phyloP scores from a whole-genome alignment of 441 rosid species.

The Croton setiger region DNA sequence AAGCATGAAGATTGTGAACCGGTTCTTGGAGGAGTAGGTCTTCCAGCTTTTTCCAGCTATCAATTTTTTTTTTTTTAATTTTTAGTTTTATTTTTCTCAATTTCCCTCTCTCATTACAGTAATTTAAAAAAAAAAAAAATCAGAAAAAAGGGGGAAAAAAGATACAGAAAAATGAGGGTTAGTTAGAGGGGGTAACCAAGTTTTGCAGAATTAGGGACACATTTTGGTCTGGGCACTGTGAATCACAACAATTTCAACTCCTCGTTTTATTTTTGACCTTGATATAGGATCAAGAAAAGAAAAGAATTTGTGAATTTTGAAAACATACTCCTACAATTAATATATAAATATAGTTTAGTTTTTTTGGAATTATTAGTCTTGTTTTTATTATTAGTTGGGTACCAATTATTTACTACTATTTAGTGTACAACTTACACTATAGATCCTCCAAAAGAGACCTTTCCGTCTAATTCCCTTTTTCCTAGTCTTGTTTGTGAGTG shows the following conservation, averaged over 20 bases:
- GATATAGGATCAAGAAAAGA: neutral
- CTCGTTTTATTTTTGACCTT: neutral
- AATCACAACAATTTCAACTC: neutral
- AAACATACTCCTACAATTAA: too few species aligned
- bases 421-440: neutral
- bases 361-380: too few species aligned
- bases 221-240: neutral
- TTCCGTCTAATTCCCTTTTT: constrained; percentile 8
- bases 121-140: too few species aligned
- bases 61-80: neutral
- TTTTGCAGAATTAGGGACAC: constrained; percentile 24
- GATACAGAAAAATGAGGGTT: neutral
- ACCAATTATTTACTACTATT: too few species aligned
- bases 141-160: neutral
- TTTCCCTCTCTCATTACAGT: too few species aligned
- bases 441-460: constrained; percentile 25
- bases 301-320: constrained; percentile 10
- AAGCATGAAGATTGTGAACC: constrained; percentile 75
- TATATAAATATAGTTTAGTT: too few species aligned
- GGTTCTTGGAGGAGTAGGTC: constrained; percentile 71
- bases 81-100: neutral
- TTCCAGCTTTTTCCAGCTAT: constrained; percentile 43
- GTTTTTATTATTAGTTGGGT: too few species aligned
- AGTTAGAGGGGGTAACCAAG: constrained; percentile 1
- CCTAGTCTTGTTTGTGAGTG: neutral